phyloP scores from a whole-genome alignment of 2,329 filamentous ascomycete genomes.

The Alternaria sp. region DNA sequence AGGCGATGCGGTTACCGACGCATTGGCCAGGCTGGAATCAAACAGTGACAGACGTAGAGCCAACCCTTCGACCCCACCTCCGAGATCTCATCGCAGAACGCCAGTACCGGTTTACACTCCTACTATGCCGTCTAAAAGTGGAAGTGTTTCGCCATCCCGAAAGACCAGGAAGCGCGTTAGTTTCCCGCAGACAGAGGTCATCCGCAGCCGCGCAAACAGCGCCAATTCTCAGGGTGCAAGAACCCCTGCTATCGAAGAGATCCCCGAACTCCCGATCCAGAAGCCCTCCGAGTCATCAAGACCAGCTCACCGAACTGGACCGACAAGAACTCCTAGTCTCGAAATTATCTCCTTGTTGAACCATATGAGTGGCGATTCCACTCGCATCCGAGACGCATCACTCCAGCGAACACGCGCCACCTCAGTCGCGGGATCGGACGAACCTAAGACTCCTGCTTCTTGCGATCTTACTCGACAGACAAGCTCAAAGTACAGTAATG shows the following conservation, averaged over 20 bases:
- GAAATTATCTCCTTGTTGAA: constrained; percentile 27
- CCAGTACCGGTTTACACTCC: neutral
- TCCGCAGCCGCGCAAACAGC: constrained; percentile 3
- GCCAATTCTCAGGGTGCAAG: neutral
- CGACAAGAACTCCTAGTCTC: constrained; percentile 13
- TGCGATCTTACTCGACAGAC: neutral
- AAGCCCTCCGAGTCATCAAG: neutral
- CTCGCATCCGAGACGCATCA: constrained; percentile 20
- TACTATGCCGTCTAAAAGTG: neutral
- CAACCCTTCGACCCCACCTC: constrained; percentile 4
- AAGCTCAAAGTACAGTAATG: constrained; percentile 9
- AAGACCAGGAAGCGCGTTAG: constrained; percentile 4
- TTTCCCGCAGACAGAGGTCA: constrained; percentile 3
- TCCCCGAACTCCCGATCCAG: neutral
- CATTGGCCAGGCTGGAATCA: constrained; percentile 26
- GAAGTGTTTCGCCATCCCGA: neutral
- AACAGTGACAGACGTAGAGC: constrained; percentile 20
- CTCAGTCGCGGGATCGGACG: neutral
- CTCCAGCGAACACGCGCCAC: constrained; percentile 10
- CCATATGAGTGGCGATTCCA: constrained; percentile 11
- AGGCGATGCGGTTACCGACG: constrained; percentile 26
- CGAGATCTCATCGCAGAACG: constrained; percentile 1
- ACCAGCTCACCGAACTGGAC: neutral
- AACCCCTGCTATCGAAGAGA: neutral
- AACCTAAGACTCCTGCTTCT: neutral